A percentile compares a stretch with the other conserved stretches of the same genome.
Evolutionary conservation across 164 flowering plant species (phyloP).

Genomic region (Dillenia suffruticosa): DNA sequence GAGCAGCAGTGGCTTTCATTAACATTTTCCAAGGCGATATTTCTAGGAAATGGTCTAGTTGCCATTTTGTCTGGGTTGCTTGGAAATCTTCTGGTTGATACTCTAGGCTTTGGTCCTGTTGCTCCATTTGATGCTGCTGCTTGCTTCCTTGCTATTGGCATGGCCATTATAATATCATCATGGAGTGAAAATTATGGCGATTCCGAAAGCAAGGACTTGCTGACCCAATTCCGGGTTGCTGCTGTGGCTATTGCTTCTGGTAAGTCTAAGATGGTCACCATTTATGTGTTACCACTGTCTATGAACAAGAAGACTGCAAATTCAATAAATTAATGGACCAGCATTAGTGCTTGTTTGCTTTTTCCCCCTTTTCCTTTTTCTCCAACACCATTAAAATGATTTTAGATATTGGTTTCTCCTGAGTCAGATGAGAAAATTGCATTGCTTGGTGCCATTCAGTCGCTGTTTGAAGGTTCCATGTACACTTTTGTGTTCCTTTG

Average conservation of each 20-base stretch:
- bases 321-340: too few relatives aligned
- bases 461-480: conserved; percentile 98
- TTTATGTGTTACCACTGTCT: too few relatives aligned
- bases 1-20: conserved; percentile 94
- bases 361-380: too few relatives aligned
- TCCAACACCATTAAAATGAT: conserved; percentile 1
- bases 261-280: conserved; percentile 9
- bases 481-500: conserved; percentile 97
- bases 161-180: conserved; percentile 80
- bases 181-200: conserved; percentile 96
- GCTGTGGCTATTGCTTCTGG: conserved; percentile 96
- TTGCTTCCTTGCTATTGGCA: conserved; percentile 90
- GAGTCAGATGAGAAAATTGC: conserved; percentile 90
- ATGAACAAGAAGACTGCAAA: too few relatives aligned
- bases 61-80: conserved; percentile 85
- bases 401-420: not conserved
- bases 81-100: conserved; percentile 78
- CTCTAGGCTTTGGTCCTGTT: conserved; percentile 78
- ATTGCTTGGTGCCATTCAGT: conserved; percentile 90
- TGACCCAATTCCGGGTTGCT: conserved; percentile 86
- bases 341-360: too few relatives aligned
- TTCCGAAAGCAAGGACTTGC: conserved; percentile 88
- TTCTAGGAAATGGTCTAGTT: conserved; percentile 92
- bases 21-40: conserved; percentile 93
- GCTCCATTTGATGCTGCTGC: conserved; percentile 97